These are phyloP conservation scores for Nematocida sp. DNA, from an alignment of 371 early-diverging fungal species.

Conservation along the genomic window DNA sequence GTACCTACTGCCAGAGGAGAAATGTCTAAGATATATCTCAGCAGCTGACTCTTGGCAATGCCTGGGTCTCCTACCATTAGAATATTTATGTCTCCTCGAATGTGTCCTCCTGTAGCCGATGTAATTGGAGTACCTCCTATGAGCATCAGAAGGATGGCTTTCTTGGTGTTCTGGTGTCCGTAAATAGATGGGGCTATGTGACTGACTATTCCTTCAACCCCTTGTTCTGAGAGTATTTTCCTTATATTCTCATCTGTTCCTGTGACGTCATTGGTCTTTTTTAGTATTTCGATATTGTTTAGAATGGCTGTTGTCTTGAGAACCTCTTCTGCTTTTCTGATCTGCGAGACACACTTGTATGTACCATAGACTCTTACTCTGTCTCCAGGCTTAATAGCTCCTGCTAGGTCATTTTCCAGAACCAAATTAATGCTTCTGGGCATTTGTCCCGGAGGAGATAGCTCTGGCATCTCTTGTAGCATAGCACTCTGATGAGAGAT, in stretches of 20 bases:
- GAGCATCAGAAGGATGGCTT: conserved; percentile 80
- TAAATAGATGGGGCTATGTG: conserved; percentile 91
- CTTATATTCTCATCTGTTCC: neutral
- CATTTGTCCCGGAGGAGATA: conserved; percentile 88
- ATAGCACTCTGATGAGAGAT: conserved; percentile 85
- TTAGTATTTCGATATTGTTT: conserved; percentile 71
- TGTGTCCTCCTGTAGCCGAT: neutral
- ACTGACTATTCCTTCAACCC: conserved; percentile 52
- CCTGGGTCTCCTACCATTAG: conserved; percentile 90
- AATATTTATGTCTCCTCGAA: conserved; percentile 74
- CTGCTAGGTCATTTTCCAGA: conserved; percentile 89
- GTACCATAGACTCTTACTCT: conserved; percentile 86
- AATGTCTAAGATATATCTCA: conserved; percentile 76
- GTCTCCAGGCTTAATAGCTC: conserved; percentile 92
- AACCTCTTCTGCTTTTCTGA: conserved; percentile 24
- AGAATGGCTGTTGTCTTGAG: conserved; percentile 78
- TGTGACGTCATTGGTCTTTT: conserved; percentile 6
- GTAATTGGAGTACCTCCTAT: conserved; percentile 74
- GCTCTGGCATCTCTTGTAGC: conserved; percentile 98
- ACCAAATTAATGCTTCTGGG: conserved; percentile 91
- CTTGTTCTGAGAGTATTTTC: neutral
- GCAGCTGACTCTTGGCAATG: conserved; percentile 86
- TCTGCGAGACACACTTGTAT: conserved; percentile 75
- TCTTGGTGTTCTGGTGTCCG: conserved; percentile 89
- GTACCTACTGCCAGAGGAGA: conserved; percentile 83